Evolutionary conservation across 371 early-diverging fungal species (phyloP).

Genomic region (Smittium culicis): DNA sequence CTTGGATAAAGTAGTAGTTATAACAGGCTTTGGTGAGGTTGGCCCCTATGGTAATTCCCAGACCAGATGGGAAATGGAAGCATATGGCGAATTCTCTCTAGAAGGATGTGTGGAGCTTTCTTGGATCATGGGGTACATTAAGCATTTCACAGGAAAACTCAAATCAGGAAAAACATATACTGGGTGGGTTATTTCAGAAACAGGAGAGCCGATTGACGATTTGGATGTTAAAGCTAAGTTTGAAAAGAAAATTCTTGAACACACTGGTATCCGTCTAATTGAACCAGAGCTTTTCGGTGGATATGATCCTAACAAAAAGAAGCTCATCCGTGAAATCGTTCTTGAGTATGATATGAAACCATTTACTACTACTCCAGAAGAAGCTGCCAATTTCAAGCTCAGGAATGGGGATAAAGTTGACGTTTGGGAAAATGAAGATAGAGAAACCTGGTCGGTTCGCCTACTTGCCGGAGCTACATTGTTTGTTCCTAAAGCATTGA

Average conservation of each 20-base stretch:
- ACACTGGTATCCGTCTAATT: conserved; percentile 85
- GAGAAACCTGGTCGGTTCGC: conserved; percentile 61
- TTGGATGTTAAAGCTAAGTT: conserved; percentile 79
- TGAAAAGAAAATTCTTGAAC: conserved; percentile 76
- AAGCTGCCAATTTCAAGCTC: conserved; percentile 76
- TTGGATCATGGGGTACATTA: conserved; percentile 93
- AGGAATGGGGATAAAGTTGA: conserved; percentile 76
- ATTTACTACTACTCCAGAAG: conserved; percentile 77
- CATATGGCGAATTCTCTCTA: conserved; percentile 79
- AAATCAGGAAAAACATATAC: conserved; percentile 58
- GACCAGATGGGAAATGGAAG: conserved; percentile 97
- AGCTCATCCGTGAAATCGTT: conserved; percentile 78
- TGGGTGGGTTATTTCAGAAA: conserved; percentile 85
- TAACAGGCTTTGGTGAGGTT: conserved; percentile 89
- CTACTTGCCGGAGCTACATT: conserved; percentile 79
- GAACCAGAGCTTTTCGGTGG: conserved; percentile 78
- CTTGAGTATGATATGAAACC: conserved; percentile 79
- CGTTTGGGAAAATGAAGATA: conserved; percentile 42
- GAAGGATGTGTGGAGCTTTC: conserved; percentile 94
- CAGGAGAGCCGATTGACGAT: conserved; percentile 77
- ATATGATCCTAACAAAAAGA: conserved; percentile 75
- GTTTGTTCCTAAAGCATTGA: conserved; percentile 85
- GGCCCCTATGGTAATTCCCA: conserved; percentile 87
- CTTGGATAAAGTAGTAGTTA: conserved; percentile 82
- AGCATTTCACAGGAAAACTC: conserved; percentile 71